Conservation (phyloP, 305 asterid genomes). For the Fraxinus velutina region DNA sequence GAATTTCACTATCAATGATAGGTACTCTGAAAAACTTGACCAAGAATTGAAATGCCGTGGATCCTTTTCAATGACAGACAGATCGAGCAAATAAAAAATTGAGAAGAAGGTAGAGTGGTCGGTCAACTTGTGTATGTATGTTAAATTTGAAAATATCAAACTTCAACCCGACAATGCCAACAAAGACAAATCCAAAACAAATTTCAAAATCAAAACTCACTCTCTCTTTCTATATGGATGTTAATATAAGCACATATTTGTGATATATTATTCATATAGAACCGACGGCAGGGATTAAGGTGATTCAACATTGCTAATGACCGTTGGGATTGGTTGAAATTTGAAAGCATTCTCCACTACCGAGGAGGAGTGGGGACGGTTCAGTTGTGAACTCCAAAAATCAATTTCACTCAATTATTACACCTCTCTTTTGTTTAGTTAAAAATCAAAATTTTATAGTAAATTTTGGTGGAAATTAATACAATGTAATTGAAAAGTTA, state of each 20-base stretch:
- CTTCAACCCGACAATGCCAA: constrained; percentile 27
- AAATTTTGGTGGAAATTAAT: background rate
- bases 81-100: background rate
- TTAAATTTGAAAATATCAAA: constrained; percentile 22
- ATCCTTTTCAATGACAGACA: background rate
- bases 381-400: background rate
- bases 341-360: constrained; percentile 34
- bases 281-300: constrained; percentile 38
- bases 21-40: background rate
- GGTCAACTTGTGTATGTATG: background rate
- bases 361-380: constrained; percentile 26
- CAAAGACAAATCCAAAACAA: constrained; percentile 15
- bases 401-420: background rate
- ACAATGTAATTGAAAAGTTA: background rate
- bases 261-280: background rate
- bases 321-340: constrained; percentile 56
- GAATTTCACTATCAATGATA: background rate
- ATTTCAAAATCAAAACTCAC: constrained; percentile 36
- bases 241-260: background rate
- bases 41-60: background rate
- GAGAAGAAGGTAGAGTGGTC: background rate
- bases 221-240: background rate
- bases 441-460: background rate
- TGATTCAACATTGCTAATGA: constrained; percentile 38
- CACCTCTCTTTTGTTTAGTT: too few species aligned